These are phyloP conservation scores for Paragyromitra xinjiangensis DNA, from an alignment of 495 filamentous ascomycete genomes.

Conservation along the genomic window DNA sequence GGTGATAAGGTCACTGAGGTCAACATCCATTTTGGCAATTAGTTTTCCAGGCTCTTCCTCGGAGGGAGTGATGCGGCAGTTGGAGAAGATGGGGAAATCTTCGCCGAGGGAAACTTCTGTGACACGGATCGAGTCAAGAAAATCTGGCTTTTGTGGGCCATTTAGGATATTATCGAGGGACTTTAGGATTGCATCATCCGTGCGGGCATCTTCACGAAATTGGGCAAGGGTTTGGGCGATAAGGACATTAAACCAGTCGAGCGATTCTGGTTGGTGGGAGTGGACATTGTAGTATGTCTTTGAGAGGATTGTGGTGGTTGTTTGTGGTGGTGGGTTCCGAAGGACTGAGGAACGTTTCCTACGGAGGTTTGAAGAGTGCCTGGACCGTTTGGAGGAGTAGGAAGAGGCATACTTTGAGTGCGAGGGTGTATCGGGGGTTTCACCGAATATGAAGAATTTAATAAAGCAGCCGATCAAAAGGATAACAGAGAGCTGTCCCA, in stretches of 20 bases:
- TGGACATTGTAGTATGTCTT: slow-evolving; percentile 99
- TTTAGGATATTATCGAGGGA: slow-evolving; percentile 90
- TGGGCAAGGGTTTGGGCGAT: slow-evolving; percentile 97
- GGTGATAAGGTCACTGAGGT: slow-evolving; percentile 93
- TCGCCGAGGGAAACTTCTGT: slow-evolving; percentile 93
- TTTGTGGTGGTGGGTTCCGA: slow-evolving; percentile 71
- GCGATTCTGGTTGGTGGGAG: slow-evolving; percentile 94
- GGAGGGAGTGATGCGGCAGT: slow-evolving; percentile 88
- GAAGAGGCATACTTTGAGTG: slow-evolving; percentile 63
- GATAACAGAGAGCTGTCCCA: slow-evolving; percentile 91
- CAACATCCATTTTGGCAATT: slow-evolving; percentile 97
- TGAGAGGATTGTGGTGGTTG: slow-evolving; percentile 86
- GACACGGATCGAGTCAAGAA: slow-evolving; percentile 89
- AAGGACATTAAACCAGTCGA: slow-evolving; percentile 99
- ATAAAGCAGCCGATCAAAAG: slow-evolving; percentile 92
- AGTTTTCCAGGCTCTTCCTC: slow-evolving; percentile 79
- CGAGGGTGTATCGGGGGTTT: slow-evolving; percentile 82
- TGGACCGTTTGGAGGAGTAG: slow-evolving; percentile 64
- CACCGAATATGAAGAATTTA: slow-evolving; percentile 99
- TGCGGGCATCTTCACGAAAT: slow-evolving; percentile 85
- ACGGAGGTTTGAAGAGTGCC: slow-evolving; percentile 64
- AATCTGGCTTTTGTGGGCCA: slow-evolving; percentile 82
- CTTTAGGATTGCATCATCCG: slow-evolving; percentile 92
- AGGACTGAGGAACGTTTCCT: slow-evolving; percentile 81
- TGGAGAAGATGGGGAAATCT: slow-evolving; percentile 98